Evolutionary conservation across 441 rosid genomes (phyloP), one percentile per base, ranked within the genome.

Genomic region (Populus hybrid): DNA sequence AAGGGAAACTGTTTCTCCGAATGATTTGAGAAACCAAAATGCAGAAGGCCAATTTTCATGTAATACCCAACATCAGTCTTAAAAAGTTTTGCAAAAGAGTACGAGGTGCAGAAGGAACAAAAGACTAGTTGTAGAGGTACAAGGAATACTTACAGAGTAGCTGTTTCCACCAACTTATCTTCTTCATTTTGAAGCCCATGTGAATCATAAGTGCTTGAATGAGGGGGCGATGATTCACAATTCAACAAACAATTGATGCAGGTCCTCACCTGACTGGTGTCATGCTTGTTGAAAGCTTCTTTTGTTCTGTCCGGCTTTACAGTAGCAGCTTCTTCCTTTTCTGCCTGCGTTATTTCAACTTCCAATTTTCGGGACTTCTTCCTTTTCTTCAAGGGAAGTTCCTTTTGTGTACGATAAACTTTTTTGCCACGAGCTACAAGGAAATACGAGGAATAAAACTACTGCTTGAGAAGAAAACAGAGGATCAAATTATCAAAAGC

Each of bases 321-420:
- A 67, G 34, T 38, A 59, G 75, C 65, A 72, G n/a, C 63, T 35
- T 72, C 61, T 73, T 53, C 66, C 24, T 35, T 35, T 24, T 5
- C 70, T 66, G 46, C 70, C 26, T 21, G 69, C 26, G 38, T 73
- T 28, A 35, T 34, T 23, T 53, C 72, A 20, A 14, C 3, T 74
- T 32, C 67, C 50, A 23, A 61, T 1, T 46, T 46, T 26, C 63
- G 72, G 75, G 20, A 26, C 68, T 35, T 40, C 53, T 34, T 75
- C 71, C 71, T 75, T 72, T 80, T 78, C 75, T 80, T 76, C 8
- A 36, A 35, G 38, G 81, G 82, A 8, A 77, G 73, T 53, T 71
- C 79, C 63, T 38, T 57, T 73, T 64, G 82, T 77, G 1, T 46
- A 46, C 57, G 57, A 14, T 12, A 46, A 46, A 46, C 57, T 46